These are phyloP conservation scores for Mycena floridula DNA, from an alignment of 768 basidiomycete genomes.

Conservation along the genomic window DNA sequence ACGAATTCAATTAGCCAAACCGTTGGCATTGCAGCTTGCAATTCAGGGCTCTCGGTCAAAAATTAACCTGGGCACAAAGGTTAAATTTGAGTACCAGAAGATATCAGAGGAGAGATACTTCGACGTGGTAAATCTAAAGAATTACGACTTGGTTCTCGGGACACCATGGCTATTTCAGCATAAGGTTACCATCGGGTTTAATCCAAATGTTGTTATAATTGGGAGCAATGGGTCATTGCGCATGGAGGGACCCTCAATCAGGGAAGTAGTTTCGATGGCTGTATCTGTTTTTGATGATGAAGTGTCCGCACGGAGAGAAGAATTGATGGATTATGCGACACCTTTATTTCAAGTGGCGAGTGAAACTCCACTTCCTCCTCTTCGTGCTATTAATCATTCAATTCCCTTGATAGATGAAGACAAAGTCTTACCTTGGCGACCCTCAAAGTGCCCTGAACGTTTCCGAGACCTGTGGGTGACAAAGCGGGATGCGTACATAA, in stretches of 20 bases:
- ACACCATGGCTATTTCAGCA: neutral
- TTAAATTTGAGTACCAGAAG: neutral
- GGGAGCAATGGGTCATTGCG: neutral
- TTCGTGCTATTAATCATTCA: neutral
- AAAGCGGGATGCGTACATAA: too few relatives aligned
- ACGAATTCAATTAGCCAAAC: neutral
- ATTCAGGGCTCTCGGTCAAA: neutral
- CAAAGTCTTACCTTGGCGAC: neutral
- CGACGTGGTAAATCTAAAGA: neutral
- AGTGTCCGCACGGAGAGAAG: neutral
- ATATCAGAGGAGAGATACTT: neutral
- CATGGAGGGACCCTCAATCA: neutral
- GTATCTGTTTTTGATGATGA: neutral
- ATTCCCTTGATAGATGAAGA: neutral
- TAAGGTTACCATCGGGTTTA: neutral
- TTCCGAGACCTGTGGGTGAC: too few relatives aligned
- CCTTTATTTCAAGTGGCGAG: neutral
- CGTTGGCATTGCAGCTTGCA: neutral
- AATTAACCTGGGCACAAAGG: neutral
- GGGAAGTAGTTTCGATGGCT: neutral
- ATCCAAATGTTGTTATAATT: neutral
- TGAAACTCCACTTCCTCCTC: neutral
- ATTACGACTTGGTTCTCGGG: neutral
- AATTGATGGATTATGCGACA: neutral
- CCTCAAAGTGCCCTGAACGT: neutral